Evolutionary conservation across 352 stramenopile species (phyloP).

Genomic region (Globisporangium nagaii): DNA sequence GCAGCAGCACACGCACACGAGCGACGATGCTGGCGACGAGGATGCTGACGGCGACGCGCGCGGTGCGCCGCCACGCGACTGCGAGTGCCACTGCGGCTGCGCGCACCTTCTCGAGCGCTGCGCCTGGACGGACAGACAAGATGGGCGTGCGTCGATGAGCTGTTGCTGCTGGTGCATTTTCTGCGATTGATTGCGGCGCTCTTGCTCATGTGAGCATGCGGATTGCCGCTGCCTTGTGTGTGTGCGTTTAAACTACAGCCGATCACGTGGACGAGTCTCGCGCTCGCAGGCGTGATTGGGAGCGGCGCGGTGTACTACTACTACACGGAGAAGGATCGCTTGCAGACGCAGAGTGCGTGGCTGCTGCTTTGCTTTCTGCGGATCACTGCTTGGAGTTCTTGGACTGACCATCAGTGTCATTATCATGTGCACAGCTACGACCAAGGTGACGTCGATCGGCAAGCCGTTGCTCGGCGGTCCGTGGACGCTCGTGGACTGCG

Average conservation of each 20-base stretch:
- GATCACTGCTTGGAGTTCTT: neutral
- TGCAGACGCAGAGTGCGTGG: slow-evolving; percentile 76
- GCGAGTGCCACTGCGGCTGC: neutral
- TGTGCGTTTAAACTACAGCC: slow-evolving; percentile 30
- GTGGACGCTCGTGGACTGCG: slow-evolving; percentile 91
- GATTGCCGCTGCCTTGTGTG: neutral
- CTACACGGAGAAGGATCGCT: slow-evolving; percentile 83
- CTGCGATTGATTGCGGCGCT: neutral
- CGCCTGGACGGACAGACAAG: slow-evolving; percentile 40
- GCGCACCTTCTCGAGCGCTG: slow-evolving; percentile 36
- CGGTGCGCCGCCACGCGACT: slow-evolving; percentile 10
- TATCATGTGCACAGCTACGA: slow-evolving; percentile 39
- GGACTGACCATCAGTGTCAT: neutral
- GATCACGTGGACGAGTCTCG: slow-evolving; percentile 82
- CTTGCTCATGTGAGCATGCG: neutral
- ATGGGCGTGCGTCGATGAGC: slow-evolving; percentile 57
- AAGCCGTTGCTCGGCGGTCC: slow-evolving; percentile 90
- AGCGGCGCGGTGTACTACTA: slow-evolving; percentile 85
- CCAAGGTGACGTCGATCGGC: slow-evolving; percentile 85
- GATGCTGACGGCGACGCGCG: slow-evolving; percentile 17
- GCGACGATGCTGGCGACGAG: slow-evolving; percentile 24
- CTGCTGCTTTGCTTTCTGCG: neutral
- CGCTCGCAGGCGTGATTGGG: slow-evolving; percentile 62
- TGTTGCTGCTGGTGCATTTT: neutral
- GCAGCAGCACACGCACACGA: neutral